phyloP scores from a whole-genome alignment of 75 land plant genomes.

The Sequoiadendron giganteum region DNA sequence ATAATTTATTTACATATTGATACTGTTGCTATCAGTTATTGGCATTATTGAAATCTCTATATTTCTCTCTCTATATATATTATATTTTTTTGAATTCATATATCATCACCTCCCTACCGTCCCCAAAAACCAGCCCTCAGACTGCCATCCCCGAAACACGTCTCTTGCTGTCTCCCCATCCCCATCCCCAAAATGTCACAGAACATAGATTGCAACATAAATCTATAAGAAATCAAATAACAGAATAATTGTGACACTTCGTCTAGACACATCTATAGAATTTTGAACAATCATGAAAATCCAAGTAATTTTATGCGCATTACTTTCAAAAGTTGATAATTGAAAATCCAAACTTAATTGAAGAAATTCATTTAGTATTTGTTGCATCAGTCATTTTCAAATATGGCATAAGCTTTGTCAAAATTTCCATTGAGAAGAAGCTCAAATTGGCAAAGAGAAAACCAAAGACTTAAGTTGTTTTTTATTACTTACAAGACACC shows the following conservation, averaged over 20 bases:
- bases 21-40: too few species aligned
- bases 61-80: too few species aligned
- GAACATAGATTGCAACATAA: background rate
- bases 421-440: background rate
- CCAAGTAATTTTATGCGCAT: background rate
- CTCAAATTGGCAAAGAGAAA: background rate
- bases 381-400: background rate
- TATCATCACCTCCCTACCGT: too few species aligned
- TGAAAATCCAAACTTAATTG: background rate
- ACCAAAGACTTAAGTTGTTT: background rate
- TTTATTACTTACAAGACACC: constrained; percentile 23
- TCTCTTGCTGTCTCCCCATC: too few species aligned
- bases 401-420: background rate
- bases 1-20: too few species aligned
- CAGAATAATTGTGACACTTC: background rate
- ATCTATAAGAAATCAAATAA: background rate
- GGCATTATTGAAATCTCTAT: too few species aligned
- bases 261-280: background rate
- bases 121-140: too few species aligned
- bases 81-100: too few species aligned
- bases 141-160: too few species aligned
- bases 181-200: too few species aligned
- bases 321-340: background rate
- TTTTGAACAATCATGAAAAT: background rate
- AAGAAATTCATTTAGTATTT: background rate